A percentile compares a stretch with the other conserved stretches of the same genome.
Evolutionary conservation across 176 grass and related monocot species (phyloP).

Genomic region (Triticum urartu): DNA sequence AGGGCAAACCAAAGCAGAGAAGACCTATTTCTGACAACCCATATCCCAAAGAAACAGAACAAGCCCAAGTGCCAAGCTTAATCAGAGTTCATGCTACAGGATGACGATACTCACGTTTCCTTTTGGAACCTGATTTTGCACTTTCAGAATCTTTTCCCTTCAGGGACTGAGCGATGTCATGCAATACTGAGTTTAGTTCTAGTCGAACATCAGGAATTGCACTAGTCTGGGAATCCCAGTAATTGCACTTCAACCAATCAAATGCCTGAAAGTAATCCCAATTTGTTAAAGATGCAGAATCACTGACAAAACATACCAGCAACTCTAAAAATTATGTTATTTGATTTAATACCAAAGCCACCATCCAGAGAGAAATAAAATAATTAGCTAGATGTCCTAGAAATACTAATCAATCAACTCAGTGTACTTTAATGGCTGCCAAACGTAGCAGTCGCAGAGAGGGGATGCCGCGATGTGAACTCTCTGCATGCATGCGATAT

Average conservation of each 20-base stretch:
- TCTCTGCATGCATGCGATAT: constrained; percentile 54
- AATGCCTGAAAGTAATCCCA: constrained; percentile 73
- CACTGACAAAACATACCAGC: constrained; percentile 1
- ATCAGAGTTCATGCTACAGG: constrained; percentile 22
- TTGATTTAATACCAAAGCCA: constrained; percentile 14
- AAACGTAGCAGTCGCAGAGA: constrained; percentile 65
- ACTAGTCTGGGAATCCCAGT: constrained; percentile 78
- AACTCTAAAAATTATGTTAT: not conserved
- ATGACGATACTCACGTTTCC: constrained; percentile 57
- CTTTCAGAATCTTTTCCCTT: constrained; percentile 43
- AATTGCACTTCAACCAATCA: constrained; percentile 84
- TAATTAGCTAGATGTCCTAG: not conserved
- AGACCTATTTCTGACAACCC: constrained; percentile 22
- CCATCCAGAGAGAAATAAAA: not conserved
- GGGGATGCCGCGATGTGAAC: constrained; percentile 80
- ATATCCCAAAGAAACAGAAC: constrained; percentile 1
- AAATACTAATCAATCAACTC: not conserved
- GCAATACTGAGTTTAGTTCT: constrained; percentile 60
- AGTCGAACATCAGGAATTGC: constrained; percentile 68
- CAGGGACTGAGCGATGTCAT: constrained; percentile 48
- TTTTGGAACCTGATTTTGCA: constrained; percentile 55
- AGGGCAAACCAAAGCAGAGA: constrained; percentile 28
- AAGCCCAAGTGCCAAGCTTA: constrained; percentile 6
- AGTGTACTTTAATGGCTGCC: constrained; percentile 72
- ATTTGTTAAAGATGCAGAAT: constrained; percentile 5